phyloP scores from a whole-genome alignment of 306 rosid genomes.

The Vigna hirtella region DNA sequence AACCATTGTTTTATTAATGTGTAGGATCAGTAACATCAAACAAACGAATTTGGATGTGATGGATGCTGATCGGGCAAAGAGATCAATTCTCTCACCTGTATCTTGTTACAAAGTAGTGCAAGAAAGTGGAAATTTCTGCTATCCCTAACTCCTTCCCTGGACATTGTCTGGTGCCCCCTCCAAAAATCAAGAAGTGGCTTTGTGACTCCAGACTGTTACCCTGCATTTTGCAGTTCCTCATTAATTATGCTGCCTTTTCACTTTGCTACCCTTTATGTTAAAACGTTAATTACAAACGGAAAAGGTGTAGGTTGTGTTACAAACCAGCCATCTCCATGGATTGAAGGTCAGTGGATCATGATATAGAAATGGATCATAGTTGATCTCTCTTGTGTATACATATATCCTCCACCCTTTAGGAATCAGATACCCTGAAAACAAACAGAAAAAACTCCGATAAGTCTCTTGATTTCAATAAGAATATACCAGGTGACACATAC shows the following conservation, averaged over 20 bases:
- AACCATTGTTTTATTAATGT: conserved; percentile 11
- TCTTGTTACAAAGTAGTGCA: conserved; percentile 94
- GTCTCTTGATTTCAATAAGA: neutral
- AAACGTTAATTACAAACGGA: neutral
- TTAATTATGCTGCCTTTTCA: conserved; percentile 12
- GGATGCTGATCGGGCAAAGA: conserved; percentile 2
- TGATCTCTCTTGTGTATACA: conserved; percentile 92
- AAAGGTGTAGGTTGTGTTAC: conserved; percentile 35
- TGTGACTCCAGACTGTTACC: conserved; percentile 80
- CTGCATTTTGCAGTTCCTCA: conserved; percentile 57
- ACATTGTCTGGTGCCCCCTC: conserved; percentile 95
- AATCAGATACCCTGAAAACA: conserved; percentile 74
- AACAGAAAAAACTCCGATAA: neutral
- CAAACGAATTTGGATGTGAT: neutral
- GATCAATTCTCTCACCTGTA: conserved; percentile 76
- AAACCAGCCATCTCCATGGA: conserved; percentile 99
- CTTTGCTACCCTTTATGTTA: neutral
- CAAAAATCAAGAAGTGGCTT: conserved; percentile 77
- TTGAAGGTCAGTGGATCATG: conserved; percentile 84
- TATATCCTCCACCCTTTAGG: conserved; percentile 98
- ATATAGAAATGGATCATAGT: conserved; percentile 77
- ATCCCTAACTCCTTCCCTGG: conserved; percentile 97
- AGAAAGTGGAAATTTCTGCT: conserved; percentile 88
- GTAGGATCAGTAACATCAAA: conserved; percentile 9
- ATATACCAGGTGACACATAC: neutral